Evolutionary conservation across 2,329 filamentous ascomycete species (phyloP), one percentile per base, ranked within the genome.

Genomic region (Metarhizium brunneum): DNA sequence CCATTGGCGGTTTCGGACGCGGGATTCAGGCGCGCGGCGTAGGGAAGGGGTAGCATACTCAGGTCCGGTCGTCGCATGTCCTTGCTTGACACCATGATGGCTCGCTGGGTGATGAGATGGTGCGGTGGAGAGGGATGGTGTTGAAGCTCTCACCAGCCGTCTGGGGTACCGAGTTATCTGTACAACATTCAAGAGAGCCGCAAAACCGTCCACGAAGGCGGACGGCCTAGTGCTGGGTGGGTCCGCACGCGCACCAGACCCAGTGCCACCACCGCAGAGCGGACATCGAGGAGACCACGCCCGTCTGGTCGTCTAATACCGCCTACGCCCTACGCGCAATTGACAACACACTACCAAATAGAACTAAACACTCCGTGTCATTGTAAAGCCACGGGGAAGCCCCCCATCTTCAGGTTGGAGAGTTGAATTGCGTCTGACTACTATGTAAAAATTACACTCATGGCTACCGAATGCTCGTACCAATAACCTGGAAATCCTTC

Each of bases 11-110:
- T 16, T 6, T 6, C 40, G 40, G 40, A 14, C n/a, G 40, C 14
- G 40, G 40, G 2, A 14, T 42, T 14, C 40, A 2, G 6, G 40
- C 40, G 7, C 32, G 32, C 10, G 1, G 32, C 32, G 6, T 35
- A 13, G 5, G 6, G 11, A 6, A 55, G 40, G 35, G 30, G 16
- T 7, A 6, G 61, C 73, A 63, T 62, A 77, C 75, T 69, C 65
- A 77, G 65, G 60, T 77, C 75, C 32, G 71, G 57, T 61, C 74
- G 65, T 61, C 75, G 71, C 66, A 74, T 69, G 54, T 77, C 75
- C 64, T 74, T 75, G 60, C 60, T 68, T 55, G 69, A 70, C 51
- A 73, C 68, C 74, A 76, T 76, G 25, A 56, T 56, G 55, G 53
- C 57, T 60, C 38, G 30, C 40, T 48, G 43, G 54, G 25, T 25